Conservation (phyloP, 2,329 filamentous ascomycete species). For the Lecanoromycetidae sp. region DNA sequence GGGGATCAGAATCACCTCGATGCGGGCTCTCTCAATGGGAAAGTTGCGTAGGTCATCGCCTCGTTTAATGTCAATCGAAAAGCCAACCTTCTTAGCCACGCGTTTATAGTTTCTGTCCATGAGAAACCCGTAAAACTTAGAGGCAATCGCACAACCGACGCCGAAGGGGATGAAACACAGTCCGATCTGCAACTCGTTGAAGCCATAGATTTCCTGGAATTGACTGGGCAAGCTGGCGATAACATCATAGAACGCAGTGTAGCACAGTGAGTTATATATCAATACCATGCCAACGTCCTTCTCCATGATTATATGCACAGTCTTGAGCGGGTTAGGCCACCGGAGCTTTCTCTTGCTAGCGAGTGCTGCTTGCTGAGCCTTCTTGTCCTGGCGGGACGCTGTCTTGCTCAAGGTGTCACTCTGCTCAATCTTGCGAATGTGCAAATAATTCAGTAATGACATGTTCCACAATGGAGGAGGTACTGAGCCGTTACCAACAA, state of each 20-base stretch:
- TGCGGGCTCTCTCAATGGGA: slow-evolving; percentile 26
- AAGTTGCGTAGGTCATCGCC: slow-evolving; percentile 37
- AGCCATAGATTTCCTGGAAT: slow-evolving; percentile 15
- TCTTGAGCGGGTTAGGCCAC: slow-evolving; percentile 35
- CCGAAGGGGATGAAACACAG: slow-evolving; percentile 21
- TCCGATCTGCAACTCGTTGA: slow-evolving; percentile 16
- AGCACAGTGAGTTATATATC: slow-evolving; percentile 13
- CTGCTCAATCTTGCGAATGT: slow-evolving; percentile 7
- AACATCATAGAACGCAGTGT: slow-evolving; percentile 16
- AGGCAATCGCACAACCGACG: slow-evolving; percentile 26
- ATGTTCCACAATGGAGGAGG: slow-evolving; percentile 27
- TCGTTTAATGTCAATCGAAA: slow-evolving; percentile 21
- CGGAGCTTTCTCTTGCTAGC: slow-evolving; percentile 25
- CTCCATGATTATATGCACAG: slow-evolving; percentile 29
- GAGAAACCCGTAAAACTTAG: slow-evolving; percentile 19
- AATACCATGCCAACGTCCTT: slow-evolving; percentile 23
- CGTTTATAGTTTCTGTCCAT: slow-evolving; percentile 15
- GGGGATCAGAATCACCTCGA: slow-evolving; percentile 22
- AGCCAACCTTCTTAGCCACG: slow-evolving; percentile 8
- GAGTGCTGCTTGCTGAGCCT: slow-evolving; percentile 8
- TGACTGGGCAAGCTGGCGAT: slow-evolving; percentile 12
- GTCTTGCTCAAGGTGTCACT: slow-evolving; percentile 3
- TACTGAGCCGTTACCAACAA: slow-evolving; percentile 31
- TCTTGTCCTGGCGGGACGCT: slow-evolving; percentile 7
- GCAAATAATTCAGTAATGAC: slow-evolving; percentile 21